These are phyloP conservation scores for Scorias spongiosa DNA, from an alignment of 2,329 filamentous ascomycete genomes.

Conservation along the genomic window DNA sequence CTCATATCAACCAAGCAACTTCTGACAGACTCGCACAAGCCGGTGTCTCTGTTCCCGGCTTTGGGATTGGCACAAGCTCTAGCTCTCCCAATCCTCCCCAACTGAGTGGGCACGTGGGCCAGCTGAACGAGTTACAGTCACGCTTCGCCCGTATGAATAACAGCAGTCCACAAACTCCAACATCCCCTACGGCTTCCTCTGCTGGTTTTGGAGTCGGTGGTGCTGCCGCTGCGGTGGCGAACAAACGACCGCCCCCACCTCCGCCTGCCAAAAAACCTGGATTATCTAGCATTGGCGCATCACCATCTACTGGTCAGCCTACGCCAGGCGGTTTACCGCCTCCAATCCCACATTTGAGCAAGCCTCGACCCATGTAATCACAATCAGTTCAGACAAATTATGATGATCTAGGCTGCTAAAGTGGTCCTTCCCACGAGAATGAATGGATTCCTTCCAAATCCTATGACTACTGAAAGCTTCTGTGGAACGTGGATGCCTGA, in stretches of 20 bases:
- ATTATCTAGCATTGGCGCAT: conserved; percentile 23
- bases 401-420: not conserved
- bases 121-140: conserved; percentile 52
- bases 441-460: too few relatives aligned
- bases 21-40: conserved; percentile 52
- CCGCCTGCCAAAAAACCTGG: conserved; percentile 42
- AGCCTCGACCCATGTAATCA: conserved; percentile 28
- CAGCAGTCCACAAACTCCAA: conserved; percentile 11
- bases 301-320: conserved; percentile 1
- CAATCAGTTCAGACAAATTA: not conserved
- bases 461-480: too few relatives aligned
- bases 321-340: conserved; percentile 14
- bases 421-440: too few relatives aligned
- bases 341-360: conserved; percentile 42
- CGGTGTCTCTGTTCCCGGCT: conserved; percentile 61
- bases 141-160: conserved; percentile 38
- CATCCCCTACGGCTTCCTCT: conserved; percentile 3
- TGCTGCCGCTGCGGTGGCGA: conserved; percentile 21
- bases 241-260: conserved; percentile 40
- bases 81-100: conserved; percentile 1
- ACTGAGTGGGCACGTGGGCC: conserved; percentile 13
- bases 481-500: too few relatives aligned
- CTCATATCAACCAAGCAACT: conserved; percentile 42
- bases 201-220: conserved; percentile 14
- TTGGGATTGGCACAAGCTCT: conserved; percentile 49